A percentile compares a stretch with the other conserved stretches of the same genome.
These are phyloP conservation scores for Chrysanthemum makinoi DNA, from an alignment of 129 eudicot species.

Conservation along the genomic window DNA sequence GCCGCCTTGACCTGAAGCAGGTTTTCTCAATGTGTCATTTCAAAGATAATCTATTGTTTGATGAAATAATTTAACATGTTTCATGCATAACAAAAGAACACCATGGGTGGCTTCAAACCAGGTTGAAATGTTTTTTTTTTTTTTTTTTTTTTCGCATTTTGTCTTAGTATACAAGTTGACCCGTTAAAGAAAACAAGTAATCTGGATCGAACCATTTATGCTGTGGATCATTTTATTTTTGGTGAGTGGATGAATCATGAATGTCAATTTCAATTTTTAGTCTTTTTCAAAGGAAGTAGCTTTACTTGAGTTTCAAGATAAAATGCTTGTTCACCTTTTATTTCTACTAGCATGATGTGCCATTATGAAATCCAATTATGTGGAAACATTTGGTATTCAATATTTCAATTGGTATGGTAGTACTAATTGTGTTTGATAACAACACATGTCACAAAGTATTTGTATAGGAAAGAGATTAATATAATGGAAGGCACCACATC, in stretches of 20 bases:
- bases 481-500: too few relatives aligned
- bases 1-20: too few relatives aligned
- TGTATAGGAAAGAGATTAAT: background rate
- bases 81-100: too few relatives aligned
- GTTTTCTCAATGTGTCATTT: too few relatives aligned
- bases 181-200: too few relatives aligned
- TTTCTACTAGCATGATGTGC: slow-evolving; percentile 15
- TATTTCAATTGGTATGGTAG: background rate
- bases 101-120: too few relatives aligned
- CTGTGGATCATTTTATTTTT: slow-evolving; percentile 15
- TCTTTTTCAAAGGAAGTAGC: slow-evolving; percentile 19
- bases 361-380: background rate
- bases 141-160: too few relatives aligned
- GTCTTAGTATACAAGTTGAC: too few relatives aligned
- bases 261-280: slow-evolving; percentile 16
- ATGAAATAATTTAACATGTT: too few relatives aligned
- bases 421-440: background rate
- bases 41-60: too few relatives aligned
- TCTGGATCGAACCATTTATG: background rate
- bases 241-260: slow-evolving; percentile 20
- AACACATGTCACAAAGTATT: background rate
- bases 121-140: too few relatives aligned
- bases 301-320: slow-evolving; percentile 29
- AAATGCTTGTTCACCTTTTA: slow-evolving; percentile 22
- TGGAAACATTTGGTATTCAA: background rate